These are phyloP conservation scores for Phyllosticta citrichinensis DNA, from an alignment of 2,329 filamentous ascomycete species.

Conservation along the genomic window DNA sequence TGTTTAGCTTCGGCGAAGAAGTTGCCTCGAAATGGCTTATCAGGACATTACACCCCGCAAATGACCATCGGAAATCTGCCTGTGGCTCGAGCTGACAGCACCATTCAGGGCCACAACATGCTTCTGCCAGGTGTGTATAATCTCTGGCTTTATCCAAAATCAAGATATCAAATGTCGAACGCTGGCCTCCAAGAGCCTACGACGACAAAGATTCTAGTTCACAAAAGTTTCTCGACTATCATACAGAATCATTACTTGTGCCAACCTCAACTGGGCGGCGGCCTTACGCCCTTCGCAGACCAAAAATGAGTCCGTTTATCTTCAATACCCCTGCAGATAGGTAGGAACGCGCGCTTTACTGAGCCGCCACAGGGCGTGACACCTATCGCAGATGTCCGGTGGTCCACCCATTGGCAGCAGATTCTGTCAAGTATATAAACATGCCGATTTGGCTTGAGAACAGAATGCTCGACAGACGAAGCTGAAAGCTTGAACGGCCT, in stretches of 20 bases:
- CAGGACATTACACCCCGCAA: background rate
- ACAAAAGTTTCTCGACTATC: background rate
- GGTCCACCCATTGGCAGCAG: background rate
- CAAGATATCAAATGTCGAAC: background rate
- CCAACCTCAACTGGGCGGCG: background rate
- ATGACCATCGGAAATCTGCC: background rate
- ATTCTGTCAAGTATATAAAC: background rate
- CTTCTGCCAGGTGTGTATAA: background rate
- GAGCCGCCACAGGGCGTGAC: background rate
- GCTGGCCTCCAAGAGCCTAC: background rate
- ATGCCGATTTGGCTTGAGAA: background rate
- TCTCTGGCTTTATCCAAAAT: background rate
- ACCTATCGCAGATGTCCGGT: background rate
- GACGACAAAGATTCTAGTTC: background rate
- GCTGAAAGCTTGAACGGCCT: background rate
- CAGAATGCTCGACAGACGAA: background rate
- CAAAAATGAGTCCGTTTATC: background rate
- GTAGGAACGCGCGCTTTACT: background rate
- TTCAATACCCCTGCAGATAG: background rate
- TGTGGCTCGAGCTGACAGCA: background rate
- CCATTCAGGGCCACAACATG: background rate
- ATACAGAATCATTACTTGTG: background rate
- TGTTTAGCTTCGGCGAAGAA: background rate
- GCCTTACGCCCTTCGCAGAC: background rate
- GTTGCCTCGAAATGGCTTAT: background rate